Conservation (phyloP, 371 early-diverging fungal species). For the Umbelopsis sp. region DNA sequence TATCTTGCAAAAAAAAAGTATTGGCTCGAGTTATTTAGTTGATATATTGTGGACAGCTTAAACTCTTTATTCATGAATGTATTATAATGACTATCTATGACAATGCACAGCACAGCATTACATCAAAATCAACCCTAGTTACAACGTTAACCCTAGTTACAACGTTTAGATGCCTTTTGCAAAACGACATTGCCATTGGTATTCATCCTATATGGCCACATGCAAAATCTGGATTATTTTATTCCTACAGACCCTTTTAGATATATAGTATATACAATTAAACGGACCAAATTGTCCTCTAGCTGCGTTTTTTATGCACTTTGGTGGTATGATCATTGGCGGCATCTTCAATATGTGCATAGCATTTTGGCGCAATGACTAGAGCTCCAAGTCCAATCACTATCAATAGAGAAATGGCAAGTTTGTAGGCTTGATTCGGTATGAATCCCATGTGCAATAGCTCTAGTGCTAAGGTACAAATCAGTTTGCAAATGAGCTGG, state of each 20-base stretch:
- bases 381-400: background rate
- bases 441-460: conserved; percentile 5
- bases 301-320: conserved; percentile 3
- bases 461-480: background rate
- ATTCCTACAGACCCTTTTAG: background rate
- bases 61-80: no score
- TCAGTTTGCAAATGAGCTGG: no score
- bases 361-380: background rate
- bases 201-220: background rate
- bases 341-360: background rate
- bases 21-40: no score
- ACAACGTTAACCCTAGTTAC: no score
- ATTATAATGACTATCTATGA: no score
- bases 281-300: background rate
- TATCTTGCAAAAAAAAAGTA: no score
- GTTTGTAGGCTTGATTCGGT: conserved; percentile 6
- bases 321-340: background rate
- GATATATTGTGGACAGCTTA: no score
- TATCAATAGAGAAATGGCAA: background rate
- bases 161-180: no score
- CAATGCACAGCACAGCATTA: no score
- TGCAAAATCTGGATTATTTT: background rate
- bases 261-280: background rate
- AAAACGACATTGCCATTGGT: no score
- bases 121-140: no score